Base-by-base conservation (phyloP, 2,329 filamentous ascomycete species). In the Fusarium sterilihyphosum region DNA sequence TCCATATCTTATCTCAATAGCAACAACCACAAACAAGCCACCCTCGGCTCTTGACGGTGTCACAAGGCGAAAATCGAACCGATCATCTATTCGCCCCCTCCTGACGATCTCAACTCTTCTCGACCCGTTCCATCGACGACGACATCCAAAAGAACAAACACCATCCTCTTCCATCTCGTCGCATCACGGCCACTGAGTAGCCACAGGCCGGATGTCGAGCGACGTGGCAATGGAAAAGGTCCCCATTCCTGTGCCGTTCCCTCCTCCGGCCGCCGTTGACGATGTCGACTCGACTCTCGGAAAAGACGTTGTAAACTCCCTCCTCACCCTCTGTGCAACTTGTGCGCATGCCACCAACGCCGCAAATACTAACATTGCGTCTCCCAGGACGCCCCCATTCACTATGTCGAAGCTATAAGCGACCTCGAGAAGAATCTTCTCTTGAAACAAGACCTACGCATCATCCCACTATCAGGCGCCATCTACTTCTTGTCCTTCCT, bases 401-500 rank as follows among this genome's bases (percentile, higher is more conserved):
- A 65, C 31, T 75, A 77, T 72, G 70, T 67, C 61, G 69, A 63
- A 8, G 60, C 62, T 37, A 76, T 80, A 65, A 80, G 74, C 64
- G 78, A 75, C 5, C 67, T 79, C 49, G 83, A 84, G 57, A 84
- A 81, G 62, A 77, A 80, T 11, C 82, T 90, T 12, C 71, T 90
- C 31, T 83, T 86, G 81, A 90, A 89, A 75, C 90, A 92, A 76
- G 92, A 93, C 79, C 67, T 88, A 24, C 86, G 88, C 62, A 91
- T 93, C 65, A 83, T 93, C 20, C 91, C 92, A 3, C 82, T 93
- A 20, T 89, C 86, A n/a, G 88, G 89, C 12, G 83, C 81, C 60
- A 91, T 93, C 58, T 93, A 92, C 80, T 85, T 93, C 52, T 85
- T 93, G 29, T 92, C 89, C 81, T 93, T 91, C 79, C 86, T 93